Evolutionary conservation across 768 basidiomycete species (phyloP).

Genomic region (Austroboletus eburneus): DNA sequence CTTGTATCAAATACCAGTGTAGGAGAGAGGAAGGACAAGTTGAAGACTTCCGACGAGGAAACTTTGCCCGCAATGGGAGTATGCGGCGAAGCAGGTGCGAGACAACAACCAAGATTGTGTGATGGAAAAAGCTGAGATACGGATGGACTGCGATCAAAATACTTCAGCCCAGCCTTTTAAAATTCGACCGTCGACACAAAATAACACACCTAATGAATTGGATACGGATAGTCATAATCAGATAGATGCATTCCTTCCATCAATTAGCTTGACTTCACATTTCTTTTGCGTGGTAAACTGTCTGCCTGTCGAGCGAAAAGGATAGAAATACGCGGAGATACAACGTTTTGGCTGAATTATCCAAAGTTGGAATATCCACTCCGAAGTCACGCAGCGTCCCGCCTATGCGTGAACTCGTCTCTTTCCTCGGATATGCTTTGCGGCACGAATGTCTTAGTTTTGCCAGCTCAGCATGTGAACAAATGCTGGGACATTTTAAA

Average conservation of each 20-base stretch:
- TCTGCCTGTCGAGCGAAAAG: slow-evolving; percentile 7
- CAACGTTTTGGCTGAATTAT: slow-evolving; percentile 13
- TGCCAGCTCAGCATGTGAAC: slow-evolving; percentile 6
- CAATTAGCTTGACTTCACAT: slow-evolving; percentile 3
- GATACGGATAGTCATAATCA: slow-evolving; percentile 18
- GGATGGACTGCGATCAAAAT: neutral
- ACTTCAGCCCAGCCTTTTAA: slow-evolving; percentile 12
- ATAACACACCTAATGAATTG: slow-evolving; percentile 1
- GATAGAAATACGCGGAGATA: slow-evolving; percentile 9
- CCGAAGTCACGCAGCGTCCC: slow-evolving; percentile 11
- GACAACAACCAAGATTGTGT: neutral
- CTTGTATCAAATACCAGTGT: too few relatives aligned
- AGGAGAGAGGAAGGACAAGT: too few relatives aligned
- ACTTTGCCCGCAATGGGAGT: too few relatives aligned
- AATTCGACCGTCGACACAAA: slow-evolving; percentile 1
- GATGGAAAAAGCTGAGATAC: slow-evolving; percentile 4
- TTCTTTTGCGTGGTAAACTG: slow-evolving; percentile 2
- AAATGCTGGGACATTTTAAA: neutral
- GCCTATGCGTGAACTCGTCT: slow-evolving; percentile 2
- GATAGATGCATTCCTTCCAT: slow-evolving; percentile 2
- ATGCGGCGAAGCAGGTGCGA: neutral
- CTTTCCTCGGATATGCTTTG: neutral
- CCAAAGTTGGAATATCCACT: slow-evolving; percentile 13
- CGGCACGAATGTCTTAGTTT: slow-evolving; percentile 6
- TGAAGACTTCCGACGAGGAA: neutral